Base-by-base conservation (phyloP, 164 flowering plant species). In the Annona squamosa region DNA sequence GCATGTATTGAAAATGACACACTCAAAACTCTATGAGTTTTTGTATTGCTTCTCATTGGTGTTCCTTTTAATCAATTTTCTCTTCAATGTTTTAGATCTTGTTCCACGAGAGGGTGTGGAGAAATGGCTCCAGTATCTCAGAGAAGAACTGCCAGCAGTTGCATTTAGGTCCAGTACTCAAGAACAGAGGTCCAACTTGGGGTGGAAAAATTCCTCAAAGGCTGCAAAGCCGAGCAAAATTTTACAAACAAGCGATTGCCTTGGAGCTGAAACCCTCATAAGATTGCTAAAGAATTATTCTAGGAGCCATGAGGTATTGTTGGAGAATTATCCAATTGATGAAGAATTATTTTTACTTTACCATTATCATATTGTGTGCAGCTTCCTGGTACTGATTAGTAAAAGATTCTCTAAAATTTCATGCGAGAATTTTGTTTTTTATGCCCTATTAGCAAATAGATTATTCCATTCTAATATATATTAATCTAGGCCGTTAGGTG, bases 91-190 rank as follows among this genome's bases (percentile, higher is more conserved):
- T 18, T 74, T 84, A 95, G 99, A 95, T 86, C 99, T 95, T 85
- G 99, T 93, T 61, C 99, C 99, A 56, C 86, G 92, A 46, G 99
- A 93, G 83, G 87, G 98, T 80, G 95, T 79, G 73, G 97, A 93
- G 76, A 93, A 91, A 84, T 95, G 99, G 99, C 95, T 95, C 69
- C 88, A 84, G 74, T 90, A 93, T 83, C 89, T 93, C 37, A 82
- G 97, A 74, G 98, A 91, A 84, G 99, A 95, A 76, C 79, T 91
- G 48, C 97, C 99, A 46, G 84, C 99, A 5, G 97, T 93, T 77
- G 99, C 99, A 52, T 93, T 96, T 76, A 96, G 92, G 77, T 93
- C 97, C 77, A 95, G 88, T 79, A 96, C 99, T 63, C 99, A 96
- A 76, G 86, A 90, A 76, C 99, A 96, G 76, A 84, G 87, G 69